Evolutionary conservation across 2,329 filamentous ascomycete species (phyloP).

Genomic region (Sordariomycetes sp.): DNA sequence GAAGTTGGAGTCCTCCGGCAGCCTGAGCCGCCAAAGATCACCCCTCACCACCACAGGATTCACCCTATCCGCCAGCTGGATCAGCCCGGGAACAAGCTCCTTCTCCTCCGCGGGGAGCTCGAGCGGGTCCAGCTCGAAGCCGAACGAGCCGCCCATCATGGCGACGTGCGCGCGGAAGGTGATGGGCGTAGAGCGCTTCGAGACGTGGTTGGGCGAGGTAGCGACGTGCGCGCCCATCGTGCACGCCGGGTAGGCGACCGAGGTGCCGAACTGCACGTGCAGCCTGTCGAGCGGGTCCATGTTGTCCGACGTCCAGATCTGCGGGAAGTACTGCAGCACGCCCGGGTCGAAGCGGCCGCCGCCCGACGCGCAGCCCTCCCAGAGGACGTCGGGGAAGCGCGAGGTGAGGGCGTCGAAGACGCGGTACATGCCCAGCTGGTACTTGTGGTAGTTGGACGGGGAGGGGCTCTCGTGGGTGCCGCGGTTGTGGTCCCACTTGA

Average conservation of each 20-base stretch:
- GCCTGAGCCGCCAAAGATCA: conserved; percentile 46
- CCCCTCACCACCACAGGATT: conserved; percentile 49
- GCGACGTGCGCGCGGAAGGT: conserved; percentile 54
- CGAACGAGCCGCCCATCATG: conserved; percentile 59
- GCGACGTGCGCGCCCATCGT: conserved; percentile 58
- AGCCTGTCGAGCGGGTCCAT: conserved; percentile 52
- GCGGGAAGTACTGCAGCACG: conserved; percentile 53
- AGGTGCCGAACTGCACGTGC: conserved; percentile 53
- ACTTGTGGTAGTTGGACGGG: conserved; percentile 42
- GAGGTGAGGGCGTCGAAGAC: conserved; percentile 50
- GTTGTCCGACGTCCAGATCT: conserved; percentile 56
- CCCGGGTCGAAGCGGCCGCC: conserved; percentile 56
- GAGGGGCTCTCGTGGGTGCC: conserved; percentile 49
- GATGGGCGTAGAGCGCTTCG: conserved; percentile 42
- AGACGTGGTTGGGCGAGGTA: conserved; percentile 47
- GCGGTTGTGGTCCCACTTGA: conserved; percentile 62
- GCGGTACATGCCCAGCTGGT: conserved; percentile 53
- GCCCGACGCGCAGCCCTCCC: conserved; percentile 56
- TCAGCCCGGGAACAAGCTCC: conserved; percentile 39
- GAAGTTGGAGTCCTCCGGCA: conserved; percentile 50
- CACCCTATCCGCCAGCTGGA: conserved; percentile 41
- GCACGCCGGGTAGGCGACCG: conserved; percentile 49
- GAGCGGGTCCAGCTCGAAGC: conserved; percentile 49
- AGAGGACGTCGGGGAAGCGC: conserved; percentile 50
- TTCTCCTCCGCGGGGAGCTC: conserved; percentile 39